Base-by-base conservation (phyloP, 2,329 filamentous ascomycete genomes). In the Sordariomycetes sp. region DNA sequence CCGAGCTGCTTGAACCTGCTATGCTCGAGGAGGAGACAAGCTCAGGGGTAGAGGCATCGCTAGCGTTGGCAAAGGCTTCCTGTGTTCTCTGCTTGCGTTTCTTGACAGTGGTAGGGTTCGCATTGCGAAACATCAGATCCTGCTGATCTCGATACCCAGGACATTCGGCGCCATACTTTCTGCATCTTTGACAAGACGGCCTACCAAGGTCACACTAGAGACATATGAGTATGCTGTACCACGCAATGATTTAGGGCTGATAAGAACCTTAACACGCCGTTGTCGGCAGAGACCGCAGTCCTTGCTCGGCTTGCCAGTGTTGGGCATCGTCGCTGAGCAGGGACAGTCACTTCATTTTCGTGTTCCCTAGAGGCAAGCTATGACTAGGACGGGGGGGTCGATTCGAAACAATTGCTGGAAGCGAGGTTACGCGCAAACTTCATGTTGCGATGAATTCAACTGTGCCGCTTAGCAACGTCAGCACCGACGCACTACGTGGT, bases 261-360 rank as follows among this genome's bases (percentile, higher is more conserved):
- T 18, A 6, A 14, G 47, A 21, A 62, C 59, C 55, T 62, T 63
- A 41, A 63, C 59, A 25, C 59, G 55, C 31, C 59, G 47, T 26
- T 47, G 43, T 21, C 59, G 57, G 39, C 59, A 63, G 25, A 63
- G 49, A 33, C 62, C 57, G 36, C 59, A 63, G 43, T 63, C 58
- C 30, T 49, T 49, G 40, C 59, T 63, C 15, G 59, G 59, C 39
- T 50, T 54, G 21, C 59, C 59, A 17, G 50, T 61, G 45, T 63
- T 63, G 21, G 59, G 59, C 59, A 63, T 63, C 33, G 25, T 38
- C 35, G 11, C 23, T 25, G 23, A 14, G 11, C 23, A n/a, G n/a
- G n/a, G n/a, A n/a, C n/a, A n/a, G n/a, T n/a, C n/a, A n/a, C n/a
- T n/a, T n/a, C n/a, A n/a, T n/a, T n/a, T n/a, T n/a, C n/a, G n/a